Base-by-base conservation (phyloP, 2,329 filamentous ascomycete genomes). In the Cladosporium sp. region DNA sequence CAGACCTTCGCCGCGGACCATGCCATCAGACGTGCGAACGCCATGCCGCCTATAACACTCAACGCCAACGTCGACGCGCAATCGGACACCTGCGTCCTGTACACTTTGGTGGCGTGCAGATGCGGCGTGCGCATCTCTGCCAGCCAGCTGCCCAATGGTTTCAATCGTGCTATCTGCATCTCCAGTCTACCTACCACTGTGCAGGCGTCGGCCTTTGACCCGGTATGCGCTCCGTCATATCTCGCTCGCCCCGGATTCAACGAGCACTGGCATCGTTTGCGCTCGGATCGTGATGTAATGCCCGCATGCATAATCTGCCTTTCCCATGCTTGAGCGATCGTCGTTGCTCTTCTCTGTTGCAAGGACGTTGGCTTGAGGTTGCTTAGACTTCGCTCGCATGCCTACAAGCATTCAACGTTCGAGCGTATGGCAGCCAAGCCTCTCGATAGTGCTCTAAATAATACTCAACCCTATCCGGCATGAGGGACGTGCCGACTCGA, bases 351-450 rank as follows among this genome's bases (percentile, higher is more conserved):
- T 20, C 43, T n/a, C 22, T 5, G 15, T 47, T 17, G 22, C 2
- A 12, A 47, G 15, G n/a, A 20, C 43, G 43, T 47, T 47, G 25
- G 22, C n/a, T 47, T 14, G n/a, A n/a, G 25, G 11, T 12, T 28
- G 40, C 37, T 37, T 25, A 34, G 8, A 34, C 30, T 12, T 34
- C 30, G 11, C 22, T 30, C 22, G 1, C 42, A 45, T 25, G 17
- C 47, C 30, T 37, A 37, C 49, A 51, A 51, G 49, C 49, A 51
- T 51, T 51, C 49, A 39, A 51, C 49, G 49, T 51, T 37, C 30
- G 30, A 37, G 30, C 47, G n/a, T 17, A 37, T 20, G 8, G 34
- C n/a, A 51, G 49, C 49, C 34, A 51, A 51, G 49, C 12, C 34
- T 15, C 15, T 14, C 30, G 49, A 36, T n/a, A 17, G 25, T 47